phyloP scores from a whole-genome alignment of 2,329 filamentous ascomycete genomes.

The Fusarium sp. region DNA sequence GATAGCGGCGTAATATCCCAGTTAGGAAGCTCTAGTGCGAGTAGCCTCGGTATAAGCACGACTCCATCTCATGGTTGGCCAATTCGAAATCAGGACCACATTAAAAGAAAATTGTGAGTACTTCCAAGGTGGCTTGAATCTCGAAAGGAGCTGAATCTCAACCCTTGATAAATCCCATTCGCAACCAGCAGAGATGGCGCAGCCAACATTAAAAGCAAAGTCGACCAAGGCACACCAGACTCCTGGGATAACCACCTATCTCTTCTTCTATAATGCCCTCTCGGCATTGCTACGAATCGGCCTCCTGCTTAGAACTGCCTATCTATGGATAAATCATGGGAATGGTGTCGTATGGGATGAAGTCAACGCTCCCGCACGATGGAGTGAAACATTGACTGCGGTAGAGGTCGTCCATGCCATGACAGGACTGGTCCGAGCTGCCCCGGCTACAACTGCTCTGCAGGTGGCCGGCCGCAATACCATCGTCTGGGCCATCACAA shows the following conservation, averaged over 20 bases:
- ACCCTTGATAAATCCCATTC: not conserved
- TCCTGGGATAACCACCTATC: conserved; percentile 1
- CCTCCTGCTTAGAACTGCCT: conserved; percentile 15
- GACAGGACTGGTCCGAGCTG: conserved; percentile 28
- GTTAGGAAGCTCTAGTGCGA: conserved; percentile 14
- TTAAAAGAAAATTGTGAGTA: not conserved
- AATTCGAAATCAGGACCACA: no score
- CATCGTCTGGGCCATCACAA: conserved; percentile 38
- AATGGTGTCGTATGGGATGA: conserved; percentile 31
- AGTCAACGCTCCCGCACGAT: conserved; percentile 28
- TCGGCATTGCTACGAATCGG: conserved; percentile 18
- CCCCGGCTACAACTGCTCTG: conserved; percentile 29
- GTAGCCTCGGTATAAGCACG: conserved; percentile 11
- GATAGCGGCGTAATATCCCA: conserved; percentile 4
- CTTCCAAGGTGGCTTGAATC: not conserved
- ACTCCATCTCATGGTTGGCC: not conserved
- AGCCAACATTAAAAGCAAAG: not conserved
- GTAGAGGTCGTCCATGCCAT: conserved; percentile 30
- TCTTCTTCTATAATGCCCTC: conserved; percentile 28
- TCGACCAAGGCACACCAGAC: not conserved
- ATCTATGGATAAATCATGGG: conserved; percentile 18
- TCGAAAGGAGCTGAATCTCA: not conserved
- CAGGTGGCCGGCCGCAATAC: conserved; percentile 39
- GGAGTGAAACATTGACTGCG: conserved; percentile 27
- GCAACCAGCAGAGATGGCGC: conserved; percentile 2